Base-by-base conservation (phyloP, 495 filamentous ascomycete species). In the Xylaria bambusicola region DNA sequence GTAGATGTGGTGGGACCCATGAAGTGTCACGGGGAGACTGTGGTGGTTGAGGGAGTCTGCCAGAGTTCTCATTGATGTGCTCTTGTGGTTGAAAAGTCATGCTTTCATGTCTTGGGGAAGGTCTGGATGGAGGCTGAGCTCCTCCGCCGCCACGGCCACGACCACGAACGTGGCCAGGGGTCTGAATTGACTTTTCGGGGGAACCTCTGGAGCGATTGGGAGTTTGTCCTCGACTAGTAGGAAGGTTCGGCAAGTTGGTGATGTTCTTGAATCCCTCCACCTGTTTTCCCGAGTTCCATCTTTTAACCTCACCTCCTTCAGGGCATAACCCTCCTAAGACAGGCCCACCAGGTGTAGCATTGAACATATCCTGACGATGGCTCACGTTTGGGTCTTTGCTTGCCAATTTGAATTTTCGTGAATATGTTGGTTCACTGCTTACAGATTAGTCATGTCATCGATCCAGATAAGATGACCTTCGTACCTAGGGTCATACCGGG, bases 261-360 rank as follows among this genome's bases (percentile, higher is more conserved):
- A 40, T 26, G 7, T 31, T 13, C 20, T 23, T 8, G 10, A 15
- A 15, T 54, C 1, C 2, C 17, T 13, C 26, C 17, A 21, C 9
- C 24, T 0, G 13, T 23, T 23, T 35, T 13, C 49, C 56, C 10
- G 66, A 48, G 2, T 54, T 33, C 66, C 63, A 69, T 51, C 61
- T 44, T 42, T 36, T 62, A n/a, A 62, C 40, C 41, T 55, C 12
- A 1, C 23, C 52, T 17, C 66, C 66, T 6, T 62, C 56, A 12
- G 63, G 66, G n/a, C 58, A 20, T 29, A 69, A 10, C 2, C 56
- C 61, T 6, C 64, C 63, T 6, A 64, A 56, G 1, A 56, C n/a
- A 26, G 57, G 33, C 44, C 53, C 18, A 4, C 10, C 29, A 24
- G 17, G 46, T 6, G 6, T n/a, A 3, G 8, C 31, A 24, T 21